Conservation (phyloP, 805 yeast genomes). For the Pichia insulana region DNA sequence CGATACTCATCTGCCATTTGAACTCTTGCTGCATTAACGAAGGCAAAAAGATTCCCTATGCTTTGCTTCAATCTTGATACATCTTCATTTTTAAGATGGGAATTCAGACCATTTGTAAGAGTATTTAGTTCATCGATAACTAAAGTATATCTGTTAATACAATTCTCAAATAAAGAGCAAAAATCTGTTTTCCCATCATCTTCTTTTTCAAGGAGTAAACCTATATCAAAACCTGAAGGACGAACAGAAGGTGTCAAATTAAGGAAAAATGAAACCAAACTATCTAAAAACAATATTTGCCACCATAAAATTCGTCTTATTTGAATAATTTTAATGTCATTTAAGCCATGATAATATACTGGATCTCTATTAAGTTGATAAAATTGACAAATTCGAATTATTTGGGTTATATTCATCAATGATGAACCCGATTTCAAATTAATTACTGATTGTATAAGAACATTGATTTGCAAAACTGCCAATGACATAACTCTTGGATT, state of each 20-base stretch:
- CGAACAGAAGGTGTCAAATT: conserved; percentile 19
- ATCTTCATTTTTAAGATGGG: conserved; percentile 32
- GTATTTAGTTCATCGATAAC: conserved; percentile 46
- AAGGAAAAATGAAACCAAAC: conserved; percentile 24
- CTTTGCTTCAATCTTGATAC: conserved; percentile 37
- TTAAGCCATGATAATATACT: conserved; percentile 39
- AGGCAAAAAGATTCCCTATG: conserved; percentile 41
- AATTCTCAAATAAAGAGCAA: conserved; percentile 16
- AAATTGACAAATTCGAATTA: conserved; percentile 21
- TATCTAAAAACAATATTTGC: conserved; percentile 55
- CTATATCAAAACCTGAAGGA: conserved; percentile 21
- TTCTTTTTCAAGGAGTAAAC: conserved; percentile 17
- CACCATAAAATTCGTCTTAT: conserved; percentile 56
- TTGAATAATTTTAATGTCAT: conserved; percentile 40
- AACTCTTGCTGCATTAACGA: conserved; percentile 41
- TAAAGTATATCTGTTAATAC: conserved; percentile 28
- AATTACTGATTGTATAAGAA: conserved; percentile 18
- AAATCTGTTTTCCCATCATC: conserved; percentile 6
- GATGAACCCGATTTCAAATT: conserved; percentile 22
- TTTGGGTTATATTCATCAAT: conserved; percentile 16
- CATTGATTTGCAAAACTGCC: conserved; percentile 17
- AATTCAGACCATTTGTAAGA: conserved; percentile 40
- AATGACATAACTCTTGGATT: conserved; percentile 21
- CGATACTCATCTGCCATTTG: conserved; percentile 26
- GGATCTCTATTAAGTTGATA: conserved; percentile 51